Evolutionary conservation across 129 eudicot species (phyloP), one percentile per base, ranked within the genome.

Genomic region (Smallanthus sonchifolius): DNA sequence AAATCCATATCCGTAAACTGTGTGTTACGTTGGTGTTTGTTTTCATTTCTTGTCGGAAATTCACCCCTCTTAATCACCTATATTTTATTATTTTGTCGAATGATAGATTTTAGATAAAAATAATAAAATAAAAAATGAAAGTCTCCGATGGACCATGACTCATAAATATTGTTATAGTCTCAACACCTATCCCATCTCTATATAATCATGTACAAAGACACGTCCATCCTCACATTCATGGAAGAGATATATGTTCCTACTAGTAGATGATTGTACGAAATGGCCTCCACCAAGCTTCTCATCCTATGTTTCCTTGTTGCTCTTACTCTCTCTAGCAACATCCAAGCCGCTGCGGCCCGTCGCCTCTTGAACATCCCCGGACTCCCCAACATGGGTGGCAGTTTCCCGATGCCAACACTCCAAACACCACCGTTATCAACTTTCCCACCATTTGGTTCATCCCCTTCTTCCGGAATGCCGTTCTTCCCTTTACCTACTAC

Each of bases 351-450:
- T 3, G 11, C 44, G 10, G 69, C 61, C 32, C 77, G 82, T 7
- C 82, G 77, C 36, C 82, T 78, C 24, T 62, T 78, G 66, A 78
- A 70, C 77, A 78, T 78, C 64, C 82, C 82, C 14, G 82, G 77
- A n/a, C 17, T 78, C 47, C 82, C 82, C 2, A 38, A 28, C 77
- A 35, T 40, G 3, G 82, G 82, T 2, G 74, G 74, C 9, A 78
- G 40, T 42, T 78, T 78, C 66, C 82, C 81, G 0, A 56, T 77
- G 81, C 81, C 82, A n/a, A 62, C 82, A 24, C 35, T 77, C 54
- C 81, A 77, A 69, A 56, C 81, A 3, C 81, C 81, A 32, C 3
- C 52, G 0, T 34, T 77, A 3, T 59, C 70, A 2, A 35, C 72
- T 8, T 16, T 76, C 47, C 81, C 81, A 28, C 47, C 82, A 4